Conservation (phyloP, 202 grass and related monocot species). For the Schoenoplectus tabernaemontani region DNA sequence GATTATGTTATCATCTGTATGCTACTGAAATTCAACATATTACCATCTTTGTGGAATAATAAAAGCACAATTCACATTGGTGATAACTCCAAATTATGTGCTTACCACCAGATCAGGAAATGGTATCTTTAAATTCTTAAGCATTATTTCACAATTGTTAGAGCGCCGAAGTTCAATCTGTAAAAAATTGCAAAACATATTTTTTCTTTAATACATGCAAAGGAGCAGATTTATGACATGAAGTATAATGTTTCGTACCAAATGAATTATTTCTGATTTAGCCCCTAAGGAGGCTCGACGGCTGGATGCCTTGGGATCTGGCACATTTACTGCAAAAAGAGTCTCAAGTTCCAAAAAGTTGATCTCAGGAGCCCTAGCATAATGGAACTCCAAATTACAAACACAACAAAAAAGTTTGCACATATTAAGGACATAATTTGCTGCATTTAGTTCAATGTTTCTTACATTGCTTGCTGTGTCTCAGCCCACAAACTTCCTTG, state of each 20-base stretch:
- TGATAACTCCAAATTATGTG: constrained; percentile 11
- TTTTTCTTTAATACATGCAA: constrained; percentile 19
- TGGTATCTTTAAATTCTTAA: constrained; percentile 88
- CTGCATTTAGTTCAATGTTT: constrained; percentile 28
- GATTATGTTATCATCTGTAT: not conserved
- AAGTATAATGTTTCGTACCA: constrained; percentile 36
- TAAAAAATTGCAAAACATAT: constrained; percentile 18
- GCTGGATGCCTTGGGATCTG: constrained; percentile 46
- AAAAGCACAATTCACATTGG: not conserved
- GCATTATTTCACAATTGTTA: constrained; percentile 98
- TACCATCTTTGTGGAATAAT: constrained; percentile 1
- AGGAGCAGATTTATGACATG: constrained; percentile 9
- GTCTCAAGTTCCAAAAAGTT: constrained; percentile 85
- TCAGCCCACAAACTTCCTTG: constrained; percentile 97
- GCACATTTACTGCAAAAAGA: constrained; percentile 69
- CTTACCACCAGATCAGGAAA: constrained; percentile 81
- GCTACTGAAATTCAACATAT: constrained; percentile 22
- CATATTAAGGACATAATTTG: constrained; percentile 18
- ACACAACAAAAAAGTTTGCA: not conserved
- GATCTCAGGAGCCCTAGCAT: constrained; percentile 69
- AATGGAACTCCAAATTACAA: constrained; percentile 16
- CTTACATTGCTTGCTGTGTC: constrained; percentile 57
- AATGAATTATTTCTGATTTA: constrained; percentile 79
- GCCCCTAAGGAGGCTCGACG: constrained; percentile 35
- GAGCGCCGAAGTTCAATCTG: constrained; percentile 89